Conservation (phyloP, 2,329 filamentous ascomycete genomes). For the Pyrenophora tritici-repentis region DNA sequence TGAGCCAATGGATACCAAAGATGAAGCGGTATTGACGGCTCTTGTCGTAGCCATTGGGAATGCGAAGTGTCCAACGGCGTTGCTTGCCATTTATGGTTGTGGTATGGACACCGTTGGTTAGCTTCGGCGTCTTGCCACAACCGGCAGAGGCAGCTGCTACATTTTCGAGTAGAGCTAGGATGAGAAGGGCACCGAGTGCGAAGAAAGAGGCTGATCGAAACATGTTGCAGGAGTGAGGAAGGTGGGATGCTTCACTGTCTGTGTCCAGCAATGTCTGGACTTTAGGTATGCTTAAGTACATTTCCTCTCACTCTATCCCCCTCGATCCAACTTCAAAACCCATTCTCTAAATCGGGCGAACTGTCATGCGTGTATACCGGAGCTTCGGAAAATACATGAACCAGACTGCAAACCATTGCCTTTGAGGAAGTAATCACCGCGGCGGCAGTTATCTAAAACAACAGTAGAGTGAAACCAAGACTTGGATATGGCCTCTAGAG, state of each 20-base stretch:
- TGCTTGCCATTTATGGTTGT: slow-evolving; percentile 30
- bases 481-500: neutral
- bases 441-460: too few species aligned
- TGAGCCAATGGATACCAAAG: slow-evolving; percentile 51
- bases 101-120: slow-evolving; percentile 16
- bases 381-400: too few species aligned
- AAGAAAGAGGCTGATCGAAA: slow-evolving; percentile 13
- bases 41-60: slow-evolving; percentile 51
- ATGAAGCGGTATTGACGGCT: slow-evolving; percentile 50
- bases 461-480: neutral
- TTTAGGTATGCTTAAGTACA: slow-evolving; percentile 1
- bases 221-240: slow-evolving; percentile 5
- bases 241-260: neutral
- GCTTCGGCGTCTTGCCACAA: slow-evolving; percentile 20
- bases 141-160: slow-evolving; percentile 14
- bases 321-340: neutral
- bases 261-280: neutral
- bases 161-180: slow-evolving; percentile 11
- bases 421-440: too few species aligned
- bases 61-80: slow-evolving; percentile 18
- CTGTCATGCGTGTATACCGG: neutral
- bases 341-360: neutral
- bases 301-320: neutral
- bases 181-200: slow-evolving; percentile 11
- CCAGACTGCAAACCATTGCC: too few species aligned